Base-by-base conservation (phyloP, 1,284 basidiomycete species). In the Stygiomarasmius scandens region DNA sequence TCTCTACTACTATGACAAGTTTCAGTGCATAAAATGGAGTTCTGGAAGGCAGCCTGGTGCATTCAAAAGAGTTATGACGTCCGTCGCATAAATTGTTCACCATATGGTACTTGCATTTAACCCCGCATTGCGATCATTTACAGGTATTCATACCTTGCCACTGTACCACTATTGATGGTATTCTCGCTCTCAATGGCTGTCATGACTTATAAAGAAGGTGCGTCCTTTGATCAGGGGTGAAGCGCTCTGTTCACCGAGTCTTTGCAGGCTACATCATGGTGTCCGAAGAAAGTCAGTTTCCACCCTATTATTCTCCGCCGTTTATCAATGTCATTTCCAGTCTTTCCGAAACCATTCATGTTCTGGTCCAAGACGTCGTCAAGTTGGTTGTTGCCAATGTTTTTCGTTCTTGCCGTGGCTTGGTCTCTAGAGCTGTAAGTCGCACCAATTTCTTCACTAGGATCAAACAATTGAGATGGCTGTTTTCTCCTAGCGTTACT, bases 31-130 rank as follows among this genome's bases (percentile, higher is more conserved):
- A 52, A 79, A 75, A 70, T 91, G 89, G 89, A 77, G 77, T 63
- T 78, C 84, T 23, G 87, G 87, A 43, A 78, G 87, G 52, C 87
- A 88, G 68, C 87, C 86, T 57, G 89, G 89, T 55, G 83, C 89
- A 19, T 91, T 91, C 79, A 90, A 88, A 73, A 80, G 89, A 56
- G 78, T 91, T 67, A 91, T 91, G 89, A 90, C 87, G 89, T 90
- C 66, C 67, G 84, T 76, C 22, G 25, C 10, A 47, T 46, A n/a
- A 10, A 38, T 10, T 10, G 44, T 51, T 56, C 51, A 50, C 23
- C 2, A 8, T 19, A 41, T 56, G 38, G 38, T 9, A 19, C 38
- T 32, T 32, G 29, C 29, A 32, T 32, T 12, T 32, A 32, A 41
- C 38, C 38, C 69, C 63, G 58, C 41, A 47, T 60, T 52, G 52